Conservation (phyloP, 345 rosid species). For the Chamaenerion angustifolium region DNA sequence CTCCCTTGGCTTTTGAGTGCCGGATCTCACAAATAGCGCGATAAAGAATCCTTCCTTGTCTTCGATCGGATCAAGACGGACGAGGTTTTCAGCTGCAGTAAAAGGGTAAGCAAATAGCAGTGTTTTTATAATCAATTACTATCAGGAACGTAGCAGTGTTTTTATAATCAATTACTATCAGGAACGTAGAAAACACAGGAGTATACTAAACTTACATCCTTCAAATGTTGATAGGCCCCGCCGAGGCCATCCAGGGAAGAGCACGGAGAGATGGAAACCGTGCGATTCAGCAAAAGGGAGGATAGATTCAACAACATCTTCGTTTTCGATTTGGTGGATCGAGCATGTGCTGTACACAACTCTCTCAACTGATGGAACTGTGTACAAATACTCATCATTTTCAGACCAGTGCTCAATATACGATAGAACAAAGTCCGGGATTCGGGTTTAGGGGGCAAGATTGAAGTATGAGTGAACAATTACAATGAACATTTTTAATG, state of each 20-base stretch:
- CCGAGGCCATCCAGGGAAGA: conserved; percentile 60
- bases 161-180: too few species aligned
- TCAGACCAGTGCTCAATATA: too few species aligned
- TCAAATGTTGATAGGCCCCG: conserved; percentile 65
- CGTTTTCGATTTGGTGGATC: conserved; percentile 70
- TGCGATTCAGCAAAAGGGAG: conserved; percentile 35
- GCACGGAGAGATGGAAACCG: conserved; percentile 50
- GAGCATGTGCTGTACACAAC: conserved; percentile 93
- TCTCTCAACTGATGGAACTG: conserved; percentile 55
- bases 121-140: background rate
- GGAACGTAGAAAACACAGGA: too few species aligned
- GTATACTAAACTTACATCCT: conserved; percentile 41
- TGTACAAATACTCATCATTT: background rate
- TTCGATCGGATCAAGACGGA: conserved; percentile 36
- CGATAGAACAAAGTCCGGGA: too few species aligned
- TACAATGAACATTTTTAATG: too few species aligned
- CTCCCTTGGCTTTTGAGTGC: too few species aligned
- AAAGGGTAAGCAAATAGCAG: background rate
- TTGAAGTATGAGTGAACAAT: too few species aligned
- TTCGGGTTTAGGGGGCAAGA: too few species aligned
- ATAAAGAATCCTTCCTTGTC: conserved; percentile 90
- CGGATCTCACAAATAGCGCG: conserved; percentile 35
- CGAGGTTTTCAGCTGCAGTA: conserved; percentile 28
- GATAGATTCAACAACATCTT: conserved; percentile 62
- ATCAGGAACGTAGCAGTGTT: background rate